A percentile compares a stretch with the other conserved stretches of the same genome.
Conservation (phyloP, 1,284 basidiomycete species). For the Rugosomyces carneus region DNA sequence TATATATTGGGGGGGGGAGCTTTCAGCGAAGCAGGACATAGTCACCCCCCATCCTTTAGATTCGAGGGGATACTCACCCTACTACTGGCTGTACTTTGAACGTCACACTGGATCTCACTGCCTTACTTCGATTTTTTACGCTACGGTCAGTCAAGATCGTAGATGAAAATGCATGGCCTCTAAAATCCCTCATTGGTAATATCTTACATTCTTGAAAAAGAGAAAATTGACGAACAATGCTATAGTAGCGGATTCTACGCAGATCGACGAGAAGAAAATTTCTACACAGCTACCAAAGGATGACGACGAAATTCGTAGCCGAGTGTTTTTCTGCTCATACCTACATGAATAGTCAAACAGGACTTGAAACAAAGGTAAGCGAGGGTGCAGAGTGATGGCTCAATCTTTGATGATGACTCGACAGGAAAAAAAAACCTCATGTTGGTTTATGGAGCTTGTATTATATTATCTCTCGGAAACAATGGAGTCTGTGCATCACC, state of each 20-base stretch:
- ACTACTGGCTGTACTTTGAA: background rate
- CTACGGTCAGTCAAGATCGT: background rate
- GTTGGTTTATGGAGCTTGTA: too few species aligned
- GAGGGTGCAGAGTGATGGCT: background rate
- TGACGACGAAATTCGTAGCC: constrained; percentile 1
- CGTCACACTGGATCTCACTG: background rate
- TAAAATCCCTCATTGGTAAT: background rate
- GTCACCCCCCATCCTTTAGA: background rate
- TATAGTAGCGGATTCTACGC: background rate
- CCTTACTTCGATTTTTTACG: background rate
- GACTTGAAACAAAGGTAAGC: background rate
- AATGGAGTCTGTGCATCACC: background rate
- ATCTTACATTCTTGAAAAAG: background rate
- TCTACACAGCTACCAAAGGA: background rate
- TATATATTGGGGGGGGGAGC: background rate
- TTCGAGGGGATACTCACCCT: background rate
- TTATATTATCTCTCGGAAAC: too few species aligned
- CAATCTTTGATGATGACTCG: background rate
- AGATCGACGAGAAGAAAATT: background rate
- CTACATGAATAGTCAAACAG: background rate
- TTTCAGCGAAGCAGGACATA: background rate
- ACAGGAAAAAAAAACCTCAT: too few species aligned
- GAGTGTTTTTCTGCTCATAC: background rate
- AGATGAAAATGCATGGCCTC: constrained; percentile 1
- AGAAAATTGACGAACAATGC: background rate